These are phyloP conservation scores for Pinus tabuliformis DNA, from an alignment of 75 land plant species.

Conservation along the genomic window DNA sequence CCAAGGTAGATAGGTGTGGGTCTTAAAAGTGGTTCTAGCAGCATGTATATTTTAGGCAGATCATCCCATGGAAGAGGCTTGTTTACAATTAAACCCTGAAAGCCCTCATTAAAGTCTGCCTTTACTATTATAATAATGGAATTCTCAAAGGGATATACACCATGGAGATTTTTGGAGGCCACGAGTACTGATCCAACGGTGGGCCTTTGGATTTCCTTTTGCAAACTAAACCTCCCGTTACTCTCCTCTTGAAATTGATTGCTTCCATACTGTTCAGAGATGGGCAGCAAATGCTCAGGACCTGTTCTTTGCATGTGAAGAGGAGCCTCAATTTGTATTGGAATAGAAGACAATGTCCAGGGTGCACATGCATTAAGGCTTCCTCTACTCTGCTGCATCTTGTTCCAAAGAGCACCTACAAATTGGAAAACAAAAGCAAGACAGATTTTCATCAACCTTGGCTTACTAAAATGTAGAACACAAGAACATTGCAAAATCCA, in stretches of 20 bases:
- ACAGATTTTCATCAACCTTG: background rate
- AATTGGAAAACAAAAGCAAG: background rate
- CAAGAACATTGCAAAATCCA: background rate
- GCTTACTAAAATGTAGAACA: background rate
- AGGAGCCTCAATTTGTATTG: slow-evolving; percentile 10
- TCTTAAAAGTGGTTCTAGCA: slow-evolving; percentile 27
- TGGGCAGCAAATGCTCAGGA: slow-evolving; percentile 1
- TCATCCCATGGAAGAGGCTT: slow-evolving; percentile 59
- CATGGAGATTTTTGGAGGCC: slow-evolving; percentile 51
- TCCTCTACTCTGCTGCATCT: slow-evolving; percentile 1
- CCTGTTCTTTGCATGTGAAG: slow-evolving; percentile 3
- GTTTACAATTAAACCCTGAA: slow-evolving; percentile 72
- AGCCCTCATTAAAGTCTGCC: slow-evolving; percentile 41
- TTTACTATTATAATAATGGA: slow-evolving; percentile 57
- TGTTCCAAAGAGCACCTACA: slow-evolving; percentile 7
- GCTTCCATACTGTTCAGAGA: background rate
- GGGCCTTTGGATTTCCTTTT: background rate
- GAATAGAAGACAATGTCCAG: background rate
- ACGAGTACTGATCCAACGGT: slow-evolving; percentile 52
- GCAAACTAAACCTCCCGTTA: background rate
- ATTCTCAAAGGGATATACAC: slow-evolving; percentile 41
- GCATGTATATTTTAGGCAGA: slow-evolving; percentile 30
- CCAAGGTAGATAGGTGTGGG: slow-evolving; percentile 62
- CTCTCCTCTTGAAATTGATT: background rate
- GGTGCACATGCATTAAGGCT: background rate